Percentiles rank a stretch among this genome's conserved stretches.
These are phyloP conservation scores for Hericium coralloides DNA, from an alignment of 768 basidiomycete genomes.

Conservation along the genomic window DNA sequence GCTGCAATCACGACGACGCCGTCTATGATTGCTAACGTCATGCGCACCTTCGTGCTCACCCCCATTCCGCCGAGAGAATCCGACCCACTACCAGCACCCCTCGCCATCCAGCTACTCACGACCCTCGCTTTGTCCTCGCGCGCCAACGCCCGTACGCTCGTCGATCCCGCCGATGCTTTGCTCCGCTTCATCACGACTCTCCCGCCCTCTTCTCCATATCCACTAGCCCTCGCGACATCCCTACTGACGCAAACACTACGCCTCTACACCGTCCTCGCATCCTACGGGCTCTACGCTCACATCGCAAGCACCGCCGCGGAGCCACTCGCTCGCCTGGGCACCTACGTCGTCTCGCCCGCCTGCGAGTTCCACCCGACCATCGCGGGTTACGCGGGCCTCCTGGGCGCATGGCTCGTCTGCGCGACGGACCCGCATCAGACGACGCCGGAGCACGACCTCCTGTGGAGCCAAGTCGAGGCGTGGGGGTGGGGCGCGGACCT, in stretches of 20 bases:
- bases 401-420: constrained; percentile 71
- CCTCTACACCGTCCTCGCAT: constrained; percentile 56
- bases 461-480: constrained; percentile 81
- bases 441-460: constrained; percentile 75
- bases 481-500: constrained; percentile 68
- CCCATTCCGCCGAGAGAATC: constrained; percentile 34
- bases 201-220: constrained; percentile 36
- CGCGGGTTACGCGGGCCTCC: constrained; percentile 46
- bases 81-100: constrained; percentile 27
- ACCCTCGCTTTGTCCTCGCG: constrained; percentile 59
- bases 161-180: constrained; percentile 51
- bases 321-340: constrained; percentile 43
- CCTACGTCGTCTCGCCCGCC: constrained; percentile 32
- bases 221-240: constrained; percentile 25
- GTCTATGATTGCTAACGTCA: constrained; percentile 40
- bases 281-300: constrained; percentile 72
- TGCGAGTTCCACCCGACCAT: constrained; percentile 30
- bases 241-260: constrained; percentile 51
- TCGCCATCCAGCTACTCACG: constrained; percentile 48
- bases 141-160: constrained; percentile 48
- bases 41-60: constrained; percentile 50
- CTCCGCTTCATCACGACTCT: constrained; percentile 62
- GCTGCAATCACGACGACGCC: constrained; percentile 41
- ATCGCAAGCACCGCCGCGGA: constrained; percentile 55
- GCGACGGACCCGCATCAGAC: constrained; percentile 89